Conservation (phyloP, 305 asterid genomes). For the Fraxinus paxiana region DNA sequence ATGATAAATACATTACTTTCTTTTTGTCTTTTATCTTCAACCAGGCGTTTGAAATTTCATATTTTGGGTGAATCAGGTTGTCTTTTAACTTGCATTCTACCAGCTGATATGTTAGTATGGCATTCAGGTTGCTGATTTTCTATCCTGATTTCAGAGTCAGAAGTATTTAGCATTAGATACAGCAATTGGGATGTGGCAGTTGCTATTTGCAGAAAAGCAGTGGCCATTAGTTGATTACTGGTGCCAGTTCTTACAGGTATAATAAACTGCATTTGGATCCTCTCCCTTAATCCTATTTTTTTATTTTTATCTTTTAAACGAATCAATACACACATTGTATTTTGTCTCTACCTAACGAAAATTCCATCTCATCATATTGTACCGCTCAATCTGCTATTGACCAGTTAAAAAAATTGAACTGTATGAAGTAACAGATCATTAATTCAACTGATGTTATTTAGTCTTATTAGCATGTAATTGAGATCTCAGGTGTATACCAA, state of each 20-base stretch:
- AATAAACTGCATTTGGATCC: slow-evolving; percentile 10
- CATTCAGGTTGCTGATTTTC: slow-evolving; percentile 11
- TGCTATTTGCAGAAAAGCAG: slow-evolving; percentile 82
- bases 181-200: slow-evolving; percentile 99
- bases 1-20: neutral
- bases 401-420: neutral
- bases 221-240: slow-evolving; percentile 96
- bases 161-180: slow-evolving; percentile 95
- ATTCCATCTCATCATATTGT: neutral
- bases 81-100: neutral
- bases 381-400: neutral
- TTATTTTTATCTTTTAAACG: neutral
- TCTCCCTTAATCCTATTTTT: neutral
- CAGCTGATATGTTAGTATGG: slow-evolving; percentile 11
- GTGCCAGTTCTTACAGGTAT: slow-evolving; percentile 97
- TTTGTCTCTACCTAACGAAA: neutral
- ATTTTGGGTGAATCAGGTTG: neutral
- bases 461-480: neutral
- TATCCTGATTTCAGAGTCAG: slow-evolving; percentile 69
- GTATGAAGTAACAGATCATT: neutral
- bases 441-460: neutral
- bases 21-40: neutral
- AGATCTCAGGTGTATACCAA: neutral
- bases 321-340: neutral
- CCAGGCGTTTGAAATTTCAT: neutral